Evolutionary conservation across 345 rosid species (phyloP).

Genomic region (Heritiera fomes): DNA sequence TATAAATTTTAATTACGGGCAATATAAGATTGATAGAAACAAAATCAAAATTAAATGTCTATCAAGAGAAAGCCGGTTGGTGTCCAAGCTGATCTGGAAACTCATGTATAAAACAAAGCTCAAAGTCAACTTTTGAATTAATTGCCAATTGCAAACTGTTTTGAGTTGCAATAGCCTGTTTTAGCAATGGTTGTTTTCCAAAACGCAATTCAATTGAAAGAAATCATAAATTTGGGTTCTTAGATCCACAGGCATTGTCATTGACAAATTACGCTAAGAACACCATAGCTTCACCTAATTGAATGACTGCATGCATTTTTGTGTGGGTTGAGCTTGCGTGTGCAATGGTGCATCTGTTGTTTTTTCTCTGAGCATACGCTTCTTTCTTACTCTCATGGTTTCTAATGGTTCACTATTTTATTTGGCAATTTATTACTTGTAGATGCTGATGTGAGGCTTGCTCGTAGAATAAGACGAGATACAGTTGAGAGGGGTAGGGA

Average conservation of each 20-base stretch:
- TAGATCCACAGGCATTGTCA: background rate
- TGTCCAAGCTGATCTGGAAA: background rate
- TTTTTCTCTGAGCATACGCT: background rate
- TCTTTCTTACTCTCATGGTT: background rate
- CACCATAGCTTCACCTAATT: background rate
- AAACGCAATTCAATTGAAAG: background rate
- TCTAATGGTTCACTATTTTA: slow-evolving; percentile 15
- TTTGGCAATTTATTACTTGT: slow-evolving; percentile 32
- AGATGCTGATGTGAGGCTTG: slow-evolving; percentile 99
- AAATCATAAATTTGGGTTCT: background rate
- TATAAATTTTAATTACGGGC: background rate
- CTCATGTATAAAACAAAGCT: background rate
- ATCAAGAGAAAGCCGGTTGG: background rate
- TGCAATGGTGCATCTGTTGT: background rate
- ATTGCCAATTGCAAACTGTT: background rate
- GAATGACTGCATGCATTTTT: background rate
- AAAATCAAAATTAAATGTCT: background rate
- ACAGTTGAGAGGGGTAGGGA: slow-evolving; percentile 96
- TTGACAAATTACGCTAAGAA: background rate
- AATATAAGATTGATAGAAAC: background rate
- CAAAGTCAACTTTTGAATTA: background rate
- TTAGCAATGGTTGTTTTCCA: background rate
- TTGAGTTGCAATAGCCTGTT: background rate
- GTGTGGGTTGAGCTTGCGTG: background rate
- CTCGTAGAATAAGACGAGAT: slow-evolving; percentile 96